These are phyloP conservation scores for Saccharomyces eubayanus DNA, from an alignment of 805 yeast species.

Conservation along the genomic window DNA sequence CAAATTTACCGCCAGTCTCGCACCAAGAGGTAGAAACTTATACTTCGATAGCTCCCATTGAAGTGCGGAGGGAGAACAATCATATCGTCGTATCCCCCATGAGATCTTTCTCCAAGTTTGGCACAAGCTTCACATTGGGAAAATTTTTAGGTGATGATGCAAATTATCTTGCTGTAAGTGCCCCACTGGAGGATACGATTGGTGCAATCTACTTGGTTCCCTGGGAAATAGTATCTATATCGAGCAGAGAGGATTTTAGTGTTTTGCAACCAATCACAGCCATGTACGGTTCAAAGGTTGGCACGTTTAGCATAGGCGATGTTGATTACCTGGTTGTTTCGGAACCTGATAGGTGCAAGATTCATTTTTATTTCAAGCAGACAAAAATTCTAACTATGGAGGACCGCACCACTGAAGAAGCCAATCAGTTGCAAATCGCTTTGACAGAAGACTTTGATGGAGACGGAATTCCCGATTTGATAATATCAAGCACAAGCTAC, in stretches of 20 bases:
- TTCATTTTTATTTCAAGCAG: constrained; percentile 33
- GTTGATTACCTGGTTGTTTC: constrained; percentile 37
- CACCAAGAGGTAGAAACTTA: background rate
- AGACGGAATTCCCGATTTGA: constrained; percentile 36
- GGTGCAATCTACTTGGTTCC: constrained; percentile 43
- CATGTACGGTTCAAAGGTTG: constrained; percentile 38
- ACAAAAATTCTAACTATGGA: constrained; percentile 20
- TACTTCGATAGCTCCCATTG: background rate
- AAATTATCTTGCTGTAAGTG: constrained; percentile 42
- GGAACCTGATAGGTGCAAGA: constrained; percentile 43
- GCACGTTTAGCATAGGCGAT: constrained; percentile 23
- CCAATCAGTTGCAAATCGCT: constrained; percentile 31
- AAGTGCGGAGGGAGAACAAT: background rate
- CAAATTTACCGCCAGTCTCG: constrained; percentile 13
- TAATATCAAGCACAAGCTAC: constrained; percentile 38
- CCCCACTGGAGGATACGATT: constrained; percentile 38
- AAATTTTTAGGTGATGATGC: constrained; percentile 32
- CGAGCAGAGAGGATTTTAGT: background rate
- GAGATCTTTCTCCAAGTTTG: constrained; percentile 35
- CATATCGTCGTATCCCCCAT: constrained; percentile 17
- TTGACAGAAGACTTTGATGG: constrained; percentile 29
- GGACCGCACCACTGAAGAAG: constrained; percentile 12
- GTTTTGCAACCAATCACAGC: constrained; percentile 8
- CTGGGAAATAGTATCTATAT: constrained; percentile 23
- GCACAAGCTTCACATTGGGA: constrained; percentile 38